Evolutionary conservation across 768 basidiomycete genomes (phyloP).

Genomic region (Leccinum broughii): DNA sequence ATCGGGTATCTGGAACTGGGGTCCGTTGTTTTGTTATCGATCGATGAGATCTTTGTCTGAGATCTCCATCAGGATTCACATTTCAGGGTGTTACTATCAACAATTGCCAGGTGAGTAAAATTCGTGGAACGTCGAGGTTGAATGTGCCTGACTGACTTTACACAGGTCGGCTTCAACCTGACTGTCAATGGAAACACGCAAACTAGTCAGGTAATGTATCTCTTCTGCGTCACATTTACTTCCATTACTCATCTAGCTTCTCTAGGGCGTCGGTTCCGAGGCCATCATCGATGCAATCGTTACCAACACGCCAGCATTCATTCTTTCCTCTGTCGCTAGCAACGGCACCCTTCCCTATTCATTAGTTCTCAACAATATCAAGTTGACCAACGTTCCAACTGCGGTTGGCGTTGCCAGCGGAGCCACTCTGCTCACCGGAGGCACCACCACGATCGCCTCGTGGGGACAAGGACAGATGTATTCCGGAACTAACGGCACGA

Average conservation of each 20-base stretch:
- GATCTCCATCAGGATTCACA: slow-evolving; percentile 41
- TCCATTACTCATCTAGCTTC: neutral
- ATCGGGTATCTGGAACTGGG: slow-evolving; percentile 43
- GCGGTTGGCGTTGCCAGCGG: slow-evolving; percentile 37
- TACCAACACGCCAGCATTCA: slow-evolving; percentile 43
- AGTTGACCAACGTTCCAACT: slow-evolving; percentile 34
- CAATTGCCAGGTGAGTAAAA: slow-evolving; percentile 30
- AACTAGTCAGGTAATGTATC: slow-evolving; percentile 32
- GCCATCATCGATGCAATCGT: slow-evolving; percentile 48
- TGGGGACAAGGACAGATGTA: slow-evolving; percentile 81
- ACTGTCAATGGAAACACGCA: slow-evolving; percentile 37
- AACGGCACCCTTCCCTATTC: slow-evolving; percentile 34
- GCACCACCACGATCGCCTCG: slow-evolving; percentile 39
- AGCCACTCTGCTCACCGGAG: slow-evolving; percentile 36
- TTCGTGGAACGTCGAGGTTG: neutral
- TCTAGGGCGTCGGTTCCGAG: slow-evolving; percentile 43
- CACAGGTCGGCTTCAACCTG: slow-evolving; percentile 47
- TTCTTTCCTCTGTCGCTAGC: slow-evolving; percentile 38
- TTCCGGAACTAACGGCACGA: slow-evolving; percentile 46
- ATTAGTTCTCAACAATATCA: slow-evolving; percentile 38
- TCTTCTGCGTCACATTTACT: neutral
- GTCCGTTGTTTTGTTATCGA: slow-evolving; percentile 19
- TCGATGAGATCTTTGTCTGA: slow-evolving; percentile 1
- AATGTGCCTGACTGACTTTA: neutral
- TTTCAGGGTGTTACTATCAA: slow-evolving; percentile 52